A percentile compares a stretch with the other conserved stretches of the same genome.
These are phyloP conservation scores for Eimeria necatrix DNA, from an alignment of 169 alveolate species.

Conservation along the genomic window DNA sequence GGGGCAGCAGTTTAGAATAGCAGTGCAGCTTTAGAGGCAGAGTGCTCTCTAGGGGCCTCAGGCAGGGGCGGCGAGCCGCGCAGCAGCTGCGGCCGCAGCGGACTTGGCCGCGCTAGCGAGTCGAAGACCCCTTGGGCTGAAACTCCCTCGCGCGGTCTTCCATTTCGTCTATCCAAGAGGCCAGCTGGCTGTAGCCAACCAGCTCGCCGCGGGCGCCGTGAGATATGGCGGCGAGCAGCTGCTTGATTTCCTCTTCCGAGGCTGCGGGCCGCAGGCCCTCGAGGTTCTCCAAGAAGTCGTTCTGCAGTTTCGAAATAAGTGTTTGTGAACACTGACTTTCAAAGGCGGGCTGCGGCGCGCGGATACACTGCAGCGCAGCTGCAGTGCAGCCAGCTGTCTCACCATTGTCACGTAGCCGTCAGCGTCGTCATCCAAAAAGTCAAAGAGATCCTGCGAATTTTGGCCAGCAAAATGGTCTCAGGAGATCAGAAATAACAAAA, in stretches of 20 bases:
- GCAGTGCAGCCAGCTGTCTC: conserved; percentile 22
- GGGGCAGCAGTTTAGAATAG: too few relatives aligned
- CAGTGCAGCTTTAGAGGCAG: too few relatives aligned
- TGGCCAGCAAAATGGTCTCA: not conserved
- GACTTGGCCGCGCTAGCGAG: not conserved
- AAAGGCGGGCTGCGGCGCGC: not conserved
- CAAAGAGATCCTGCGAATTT: conserved; percentile 58
- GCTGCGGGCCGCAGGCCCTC: conserved; percentile 65
- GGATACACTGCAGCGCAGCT: not conserved
- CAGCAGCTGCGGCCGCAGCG: too few relatives aligned
- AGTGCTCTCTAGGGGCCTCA: too few relatives aligned
- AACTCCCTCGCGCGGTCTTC: conserved; percentile 66
- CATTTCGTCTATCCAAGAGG: conserved; percentile 62
- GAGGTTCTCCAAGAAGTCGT: conserved; percentile 63
- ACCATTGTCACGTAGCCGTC: conserved; percentile 79
- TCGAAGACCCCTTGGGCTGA: conserved; percentile 50
- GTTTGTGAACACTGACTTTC: not conserved
- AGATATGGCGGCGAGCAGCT: conserved; percentile 69
- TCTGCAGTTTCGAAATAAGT: not conserved
- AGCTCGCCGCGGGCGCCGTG: conserved; percentile 78
- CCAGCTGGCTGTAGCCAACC: conserved; percentile 44
- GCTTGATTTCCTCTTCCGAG: conserved; percentile 54
- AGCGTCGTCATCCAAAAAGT: conserved; percentile 63
- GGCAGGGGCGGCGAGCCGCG: too few relatives aligned
- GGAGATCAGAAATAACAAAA: not conserved